Percentiles rank a stretch among this genome's conserved stretches.
phyloP scores from a whole-genome alignment of 2,329 filamentous ascomycete species.

The Myriosclerotinia curreyana region DNA sequence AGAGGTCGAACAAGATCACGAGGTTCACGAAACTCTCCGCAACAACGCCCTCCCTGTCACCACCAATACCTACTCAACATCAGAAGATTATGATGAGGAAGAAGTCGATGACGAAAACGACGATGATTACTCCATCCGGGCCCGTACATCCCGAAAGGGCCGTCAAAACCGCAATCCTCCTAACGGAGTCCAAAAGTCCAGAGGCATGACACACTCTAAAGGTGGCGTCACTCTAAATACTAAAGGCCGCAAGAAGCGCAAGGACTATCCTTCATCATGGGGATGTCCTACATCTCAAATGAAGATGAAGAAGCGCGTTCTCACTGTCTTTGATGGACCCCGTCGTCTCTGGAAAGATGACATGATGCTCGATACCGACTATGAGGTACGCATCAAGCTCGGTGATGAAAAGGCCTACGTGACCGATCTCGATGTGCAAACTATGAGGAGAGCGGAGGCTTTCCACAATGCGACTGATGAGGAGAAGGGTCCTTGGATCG shows the following conservation, averaged over 20 bases:
- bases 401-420: slow-evolving; percentile 65
- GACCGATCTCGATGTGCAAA: slow-evolving; percentile 90
- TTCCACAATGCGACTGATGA: slow-evolving; percentile 76
- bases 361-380: slow-evolving; percentile 95
- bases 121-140: slow-evolving; percentile 54
- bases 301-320: slow-evolving; percentile 96
- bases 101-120: slow-evolving; percentile 55
- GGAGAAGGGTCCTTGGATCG: slow-evolving; percentile 83
- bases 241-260: slow-evolving; percentile 79
- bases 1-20: slow-evolving; percentile 61
- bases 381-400: slow-evolving; percentile 84
- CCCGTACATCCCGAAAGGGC: slow-evolving; percentile 43
- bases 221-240: slow-evolving; percentile 62
- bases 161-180: slow-evolving; percentile 37
- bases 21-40: slow-evolving; percentile 60
- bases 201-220: slow-evolving; percentile 74
- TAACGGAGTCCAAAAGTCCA: slow-evolving; percentile 62
- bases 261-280: slow-evolving; percentile 92
- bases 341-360: slow-evolving; percentile 94
- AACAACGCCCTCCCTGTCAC: slow-evolving; percentile 50
- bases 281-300: slow-evolving; percentile 89
- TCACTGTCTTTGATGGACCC: slow-evolving; percentile 86
- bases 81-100: slow-evolving; percentile 50
- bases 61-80: slow-evolving; percentile 47
- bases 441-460: slow-evolving; percentile 80